Evolutionary conservation across 768 basidiomycete species (phyloP).

Genomic region (Gloeopeniophorella convolvens): DNA sequence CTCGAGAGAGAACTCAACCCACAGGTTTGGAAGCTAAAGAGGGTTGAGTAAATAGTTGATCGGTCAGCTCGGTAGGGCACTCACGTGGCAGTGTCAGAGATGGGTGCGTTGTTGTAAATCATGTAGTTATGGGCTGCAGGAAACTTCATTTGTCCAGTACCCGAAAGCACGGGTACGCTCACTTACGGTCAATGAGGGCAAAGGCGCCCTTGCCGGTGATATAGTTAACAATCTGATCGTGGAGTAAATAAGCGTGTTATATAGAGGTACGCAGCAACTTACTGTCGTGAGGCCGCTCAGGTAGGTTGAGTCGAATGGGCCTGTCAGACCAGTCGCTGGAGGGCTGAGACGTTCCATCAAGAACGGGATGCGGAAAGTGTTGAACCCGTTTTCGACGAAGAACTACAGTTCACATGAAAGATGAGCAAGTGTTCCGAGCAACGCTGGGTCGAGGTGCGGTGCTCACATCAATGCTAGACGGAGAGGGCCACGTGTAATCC

Average conservation of each 20-base stretch:
- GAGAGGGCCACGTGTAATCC: slow-evolving; percentile 45
- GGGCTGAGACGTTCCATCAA: slow-evolving; percentile 49
- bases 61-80: slow-evolving; percentile 19
- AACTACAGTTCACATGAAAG: slow-evolving; percentile 26
- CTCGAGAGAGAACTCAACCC: slow-evolving; percentile 20
- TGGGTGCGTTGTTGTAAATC: slow-evolving; percentile 48
- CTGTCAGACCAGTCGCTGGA: slow-evolving; percentile 46
- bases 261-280: slow-evolving; percentile 14
- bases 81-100: slow-evolving; percentile 43
- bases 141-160: no score
- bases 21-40: slow-evolving; percentile 44
- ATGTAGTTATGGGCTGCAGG: slow-evolving; percentile 59
- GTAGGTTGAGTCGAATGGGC: slow-evolving; percentile 47
- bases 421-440: not conserved
- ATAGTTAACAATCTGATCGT: slow-evolving; percentile 45
- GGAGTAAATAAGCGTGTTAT: not conserved
- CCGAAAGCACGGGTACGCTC: not conserved
- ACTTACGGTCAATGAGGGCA: slow-evolving; percentile 50
- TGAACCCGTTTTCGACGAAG: slow-evolving; percentile 51
- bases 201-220: slow-evolving; percentile 55
- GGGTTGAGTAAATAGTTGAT: not conserved
- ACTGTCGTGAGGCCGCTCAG: slow-evolving; percentile 43
- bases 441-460: not conserved
- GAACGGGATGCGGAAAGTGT: slow-evolving; percentile 60
- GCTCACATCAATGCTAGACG: slow-evolving; percentile 34